Conservation (phyloP, 78 protist species). For the Dictyostelium firmibasis region DNA sequence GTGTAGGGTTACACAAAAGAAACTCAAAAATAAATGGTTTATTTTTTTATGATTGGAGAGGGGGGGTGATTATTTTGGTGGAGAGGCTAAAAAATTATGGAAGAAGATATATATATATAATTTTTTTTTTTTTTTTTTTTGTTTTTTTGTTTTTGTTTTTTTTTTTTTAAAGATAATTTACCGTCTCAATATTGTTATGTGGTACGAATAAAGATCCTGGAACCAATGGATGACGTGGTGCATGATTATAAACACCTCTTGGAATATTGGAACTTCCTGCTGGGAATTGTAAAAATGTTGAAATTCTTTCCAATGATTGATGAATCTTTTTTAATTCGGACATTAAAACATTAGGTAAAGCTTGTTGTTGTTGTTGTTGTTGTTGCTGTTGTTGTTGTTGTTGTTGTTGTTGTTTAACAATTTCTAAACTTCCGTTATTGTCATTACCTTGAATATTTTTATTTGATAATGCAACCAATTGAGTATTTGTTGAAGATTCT, state of each 20-base stretch:
- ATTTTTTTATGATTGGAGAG: background rate
- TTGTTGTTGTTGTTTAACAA: constrained; percentile 21
- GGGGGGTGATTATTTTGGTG: background rate
- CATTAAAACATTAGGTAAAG: constrained; percentile 31
- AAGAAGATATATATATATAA: too few relatives aligned
- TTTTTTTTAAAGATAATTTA: constrained; percentile 7
- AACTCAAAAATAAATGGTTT: background rate
- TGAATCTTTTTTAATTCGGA: constrained; percentile 66
- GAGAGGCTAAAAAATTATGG: background rate
- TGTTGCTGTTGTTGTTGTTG: background rate
- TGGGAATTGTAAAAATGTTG: constrained; percentile 55
- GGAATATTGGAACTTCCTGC: background rate
- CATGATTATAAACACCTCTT: background rate
- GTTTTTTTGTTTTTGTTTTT: background rate
- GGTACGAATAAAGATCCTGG: constrained; percentile 30
- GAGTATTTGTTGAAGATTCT: background rate
- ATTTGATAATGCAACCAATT: background rate
- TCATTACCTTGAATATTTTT: background rate
- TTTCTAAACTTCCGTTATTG: background rate
- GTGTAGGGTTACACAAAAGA: background rate
- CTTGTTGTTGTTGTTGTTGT: constrained; percentile 29
- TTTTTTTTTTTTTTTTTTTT: background rate
- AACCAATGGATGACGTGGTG: constrained; percentile 8
- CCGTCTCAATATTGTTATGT: background rate
- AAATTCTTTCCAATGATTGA: constrained; percentile 56